Percentiles rank a stretch among this genome's conserved stretches.
Conservation (phyloP, 306 rosid species). For the Calophaca sinica region DNA sequence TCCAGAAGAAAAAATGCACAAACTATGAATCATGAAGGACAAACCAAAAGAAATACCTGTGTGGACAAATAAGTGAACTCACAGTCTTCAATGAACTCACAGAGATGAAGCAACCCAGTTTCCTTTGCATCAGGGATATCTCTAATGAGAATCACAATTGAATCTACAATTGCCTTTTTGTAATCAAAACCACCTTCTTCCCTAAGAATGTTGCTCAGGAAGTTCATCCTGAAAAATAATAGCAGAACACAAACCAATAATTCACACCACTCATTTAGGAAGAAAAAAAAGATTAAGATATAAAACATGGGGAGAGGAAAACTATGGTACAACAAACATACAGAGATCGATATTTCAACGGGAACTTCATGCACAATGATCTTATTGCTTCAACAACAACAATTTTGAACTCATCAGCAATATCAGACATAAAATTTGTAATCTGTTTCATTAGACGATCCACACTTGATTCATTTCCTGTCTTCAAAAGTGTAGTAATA, state of each 20-base stretch:
- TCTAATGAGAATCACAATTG: constrained; percentile 94
- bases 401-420: constrained; percentile 98
- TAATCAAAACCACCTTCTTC: constrained; percentile 99
- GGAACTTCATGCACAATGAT: constrained; percentile 94
- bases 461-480: constrained; percentile 98
- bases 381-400: constrained; percentile 98
- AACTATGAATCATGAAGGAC: constrained; percentile 37
- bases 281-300: neutral
- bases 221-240: constrained; percentile 80
- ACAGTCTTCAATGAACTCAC: constrained; percentile 98
- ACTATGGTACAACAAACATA: constrained; percentile 43
- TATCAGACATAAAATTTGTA: constrained; percentile 97
- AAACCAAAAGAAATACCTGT: constrained; percentile 66
- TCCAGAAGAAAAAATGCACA: constrained; percentile 30
- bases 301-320: constrained; percentile 11
- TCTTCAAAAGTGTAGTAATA: constrained; percentile 95
- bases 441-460: constrained; percentile 99
- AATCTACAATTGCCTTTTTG: constrained; percentile 97
- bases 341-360: constrained; percentile 92
- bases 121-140: constrained; percentile 98
- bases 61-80: constrained; percentile 99
- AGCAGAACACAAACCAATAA: constrained; percentile 35
- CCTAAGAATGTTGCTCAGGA: constrained; percentile 93
- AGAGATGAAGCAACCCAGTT: constrained; percentile 95
- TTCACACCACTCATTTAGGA: constrained; percentile 29